Percentiles rank a stretch among this genome's conserved stretches.
Evolutionary conservation across 225 moss, liverwort and hornwort species (phyloP).

Genomic region (Pleurozium schreberi): DNA sequence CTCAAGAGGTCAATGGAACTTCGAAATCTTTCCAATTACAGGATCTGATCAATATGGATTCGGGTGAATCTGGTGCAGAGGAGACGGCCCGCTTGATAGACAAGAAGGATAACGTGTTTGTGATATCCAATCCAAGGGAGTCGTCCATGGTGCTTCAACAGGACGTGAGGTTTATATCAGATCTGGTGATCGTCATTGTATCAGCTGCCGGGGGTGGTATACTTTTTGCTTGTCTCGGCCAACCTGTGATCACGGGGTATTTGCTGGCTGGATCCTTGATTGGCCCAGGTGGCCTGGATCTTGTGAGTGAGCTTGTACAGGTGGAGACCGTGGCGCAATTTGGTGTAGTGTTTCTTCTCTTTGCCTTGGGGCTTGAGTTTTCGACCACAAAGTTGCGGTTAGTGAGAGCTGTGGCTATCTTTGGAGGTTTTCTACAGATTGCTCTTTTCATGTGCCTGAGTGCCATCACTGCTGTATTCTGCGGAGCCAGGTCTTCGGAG

Average conservation of each 20-base stretch:
- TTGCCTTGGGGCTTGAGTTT: conserved; percentile 91
- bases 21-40: conserved; percentile 71
- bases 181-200: conserved; percentile 91
- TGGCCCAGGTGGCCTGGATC: conserved; percentile 94
- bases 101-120: conserved; percentile 93
- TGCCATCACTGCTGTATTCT: conserved; percentile 66
- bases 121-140: conserved; percentile 88
- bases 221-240: conserved; percentile 80
- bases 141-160: conserved; percentile 98
- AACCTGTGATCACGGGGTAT: conserved; percentile 98
- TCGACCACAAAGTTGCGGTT: conserved; percentile 80
- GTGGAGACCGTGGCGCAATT: conserved; percentile 97
- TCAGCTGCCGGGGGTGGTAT: conserved; percentile 98
- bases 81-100: conserved; percentile 85
- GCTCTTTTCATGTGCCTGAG: conserved; percentile 94
- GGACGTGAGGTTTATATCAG: conserved; percentile 91
- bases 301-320: conserved; percentile 96
- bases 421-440: conserved; percentile 87
- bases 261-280: conserved; percentile 94
- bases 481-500: conserved; percentile 84
- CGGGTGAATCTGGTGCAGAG: conserved; percentile 80
- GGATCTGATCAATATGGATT: conserved; percentile 82
- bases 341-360: conserved; percentile 94
- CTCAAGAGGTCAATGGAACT: conserved; percentile 77
- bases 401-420: conserved; percentile 80